Percentiles rank a stretch among this genome's conserved stretches.
phyloP scores from a whole-genome alignment of 768 basidiomycete species.

The Suillus plorans region DNA sequence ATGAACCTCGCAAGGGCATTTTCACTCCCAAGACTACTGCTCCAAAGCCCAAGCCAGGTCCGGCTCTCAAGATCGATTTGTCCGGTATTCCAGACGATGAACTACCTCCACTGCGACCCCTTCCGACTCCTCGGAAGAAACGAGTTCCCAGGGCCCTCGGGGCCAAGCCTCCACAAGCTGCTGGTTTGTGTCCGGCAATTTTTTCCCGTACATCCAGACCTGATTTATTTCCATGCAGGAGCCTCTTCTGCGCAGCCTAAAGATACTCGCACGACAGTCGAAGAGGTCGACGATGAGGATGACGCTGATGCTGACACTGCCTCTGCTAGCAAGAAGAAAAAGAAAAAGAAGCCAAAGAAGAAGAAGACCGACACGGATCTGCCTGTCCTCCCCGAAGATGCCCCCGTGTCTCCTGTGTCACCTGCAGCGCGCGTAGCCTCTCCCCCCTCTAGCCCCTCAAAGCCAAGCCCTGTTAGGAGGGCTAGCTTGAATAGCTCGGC shows the following conservation, averaged over 20 bases:
- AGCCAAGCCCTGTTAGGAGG: constrained; percentile 9
- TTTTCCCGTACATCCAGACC: background rate
- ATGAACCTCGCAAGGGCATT: constrained; percentile 31
- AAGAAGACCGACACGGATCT: constrained; percentile 44
- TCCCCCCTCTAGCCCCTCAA: constrained; percentile 26
- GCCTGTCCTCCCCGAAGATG: constrained; percentile 23
- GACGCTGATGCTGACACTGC: constrained; percentile 30
- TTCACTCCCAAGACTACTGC: constrained; percentile 17
- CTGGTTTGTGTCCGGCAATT: constrained; percentile 11
- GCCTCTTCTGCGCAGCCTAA: constrained; percentile 31
- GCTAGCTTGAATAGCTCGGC: constrained; percentile 18
- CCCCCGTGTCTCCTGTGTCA: constrained; percentile 16
- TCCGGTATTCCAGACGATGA: constrained; percentile 13
- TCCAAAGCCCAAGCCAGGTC: constrained; percentile 10
- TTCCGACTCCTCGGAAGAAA: constrained; percentile 14
- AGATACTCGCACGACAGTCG: constrained; percentile 49
- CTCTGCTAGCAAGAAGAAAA: constrained; percentile 56
- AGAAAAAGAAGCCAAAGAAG: constrained; percentile 77
- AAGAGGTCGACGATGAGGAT: constrained; percentile 75
- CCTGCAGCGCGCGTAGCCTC: constrained; percentile 9
- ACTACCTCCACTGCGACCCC: constrained; percentile 7
- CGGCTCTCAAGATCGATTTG: constrained; percentile 10
- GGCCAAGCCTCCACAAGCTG: background rate
- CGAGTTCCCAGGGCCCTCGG: background rate
- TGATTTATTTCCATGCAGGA: constrained; percentile 11